Evolutionary conservation across 768 basidiomycete genomes (phyloP).

Genomic region (Serendipita indica): DNA sequence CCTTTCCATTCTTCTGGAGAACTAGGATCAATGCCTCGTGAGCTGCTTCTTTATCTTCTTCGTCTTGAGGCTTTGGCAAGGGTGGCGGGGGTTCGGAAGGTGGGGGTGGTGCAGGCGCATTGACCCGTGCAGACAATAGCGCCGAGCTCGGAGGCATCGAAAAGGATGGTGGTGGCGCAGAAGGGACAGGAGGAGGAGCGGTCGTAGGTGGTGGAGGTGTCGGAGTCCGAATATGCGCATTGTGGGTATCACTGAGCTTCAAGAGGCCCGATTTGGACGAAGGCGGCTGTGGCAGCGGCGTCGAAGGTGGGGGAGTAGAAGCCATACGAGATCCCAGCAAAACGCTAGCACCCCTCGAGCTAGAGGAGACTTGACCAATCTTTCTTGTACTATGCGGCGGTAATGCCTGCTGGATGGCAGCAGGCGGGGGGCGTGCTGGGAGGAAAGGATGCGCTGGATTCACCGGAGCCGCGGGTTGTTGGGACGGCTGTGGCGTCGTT

Average conservation of each 20-base stretch:
- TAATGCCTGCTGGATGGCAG: neutral
- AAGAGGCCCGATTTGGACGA: neutral
- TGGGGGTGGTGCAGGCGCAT: neutral
- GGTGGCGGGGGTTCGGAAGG: conserved; percentile 1
- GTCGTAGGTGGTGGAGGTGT: conserved; percentile 18
- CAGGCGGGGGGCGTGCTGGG: neutral
- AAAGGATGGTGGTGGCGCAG: conserved; percentile 24
- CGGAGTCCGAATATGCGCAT: neutral
- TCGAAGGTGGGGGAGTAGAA: neutral
- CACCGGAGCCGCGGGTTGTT: neutral
- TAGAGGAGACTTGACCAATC: no score
- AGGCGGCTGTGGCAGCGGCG: neutral
- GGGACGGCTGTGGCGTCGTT: conserved; percentile 10
- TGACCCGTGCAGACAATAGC: no score
- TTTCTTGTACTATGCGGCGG: neutral
- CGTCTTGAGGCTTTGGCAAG: conserved; percentile 1
- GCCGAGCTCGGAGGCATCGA: neutral
- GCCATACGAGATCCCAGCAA: neutral
- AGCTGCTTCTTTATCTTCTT: conserved; percentile 10
- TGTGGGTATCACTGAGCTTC: neutral
- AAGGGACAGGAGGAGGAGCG: conserved; percentile 30
- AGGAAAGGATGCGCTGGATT: conserved; percentile 13
- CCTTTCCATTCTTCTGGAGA: conserved; percentile 46
- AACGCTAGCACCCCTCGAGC: neutral
- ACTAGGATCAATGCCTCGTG: conserved; percentile 28